Evolutionary conservation across 768 basidiomycete species (phyloP), one percentile per base, ranked within the genome.

Genomic region (Collybiopsis luxurians): DNA sequence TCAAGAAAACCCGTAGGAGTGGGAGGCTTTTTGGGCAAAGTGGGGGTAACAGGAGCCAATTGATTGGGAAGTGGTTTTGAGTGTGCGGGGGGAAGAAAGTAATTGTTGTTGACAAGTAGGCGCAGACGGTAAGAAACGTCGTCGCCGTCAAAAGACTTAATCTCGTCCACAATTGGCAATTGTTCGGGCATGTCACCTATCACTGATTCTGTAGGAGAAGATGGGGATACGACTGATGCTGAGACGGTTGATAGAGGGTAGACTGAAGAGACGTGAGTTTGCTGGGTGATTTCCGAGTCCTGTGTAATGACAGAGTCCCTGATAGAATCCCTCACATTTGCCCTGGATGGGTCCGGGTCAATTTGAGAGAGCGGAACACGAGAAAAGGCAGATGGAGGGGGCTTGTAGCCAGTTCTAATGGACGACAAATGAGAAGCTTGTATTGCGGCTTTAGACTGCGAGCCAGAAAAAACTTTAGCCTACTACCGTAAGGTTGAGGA

Each of bases 21-120:
- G 9, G 76, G 64, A 1, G 75, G 64, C 47, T 75, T 77, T 68
- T 83, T 89, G 57, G 77, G 73, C 28, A 73, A 58, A 31, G 71
- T 67, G 11, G 66, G 65, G 1, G 76, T 69, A 17, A 81, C 79
- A 36, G 48, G 48, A 34, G n/a, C 10, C 58, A 92, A 81, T 51
- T 88, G 83, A 26, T 86, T 77, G 2, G 85, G 80, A 10, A 82
- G 82, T 1, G 92, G 92, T 65, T 94, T 94, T 40, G 85, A 79
- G 64, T 94, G 92, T 0, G 92, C 91, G 10, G 92, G 92, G 3
- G 92, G 92, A 36, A 94, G 83, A 66, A 90, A 94, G 67, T 94
- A 94, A 65, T 79, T 92, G 71, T 94, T 94, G 68, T 87, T 89
- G 53, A 94, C 87, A 39, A 94, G 81, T 53, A 94, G 79, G 39